Base-by-base conservation (phyloP, 805 yeast species). In the Starmerella apis region DNA sequence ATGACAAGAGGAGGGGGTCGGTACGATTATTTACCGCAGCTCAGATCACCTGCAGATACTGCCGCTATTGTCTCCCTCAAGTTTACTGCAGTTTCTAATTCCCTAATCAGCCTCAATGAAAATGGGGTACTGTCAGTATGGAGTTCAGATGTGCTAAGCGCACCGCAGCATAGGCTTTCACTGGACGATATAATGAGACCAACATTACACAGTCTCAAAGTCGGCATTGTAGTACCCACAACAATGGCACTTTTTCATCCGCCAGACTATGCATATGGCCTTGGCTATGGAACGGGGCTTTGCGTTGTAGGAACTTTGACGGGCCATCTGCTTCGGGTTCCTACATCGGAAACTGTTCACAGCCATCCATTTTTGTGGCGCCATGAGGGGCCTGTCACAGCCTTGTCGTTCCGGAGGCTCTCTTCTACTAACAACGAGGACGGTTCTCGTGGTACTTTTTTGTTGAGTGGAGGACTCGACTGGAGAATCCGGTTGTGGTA, bases 121-220 rank as follows among this genome's bases (percentile, higher is more conserved):
- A 72, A 69, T 43, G 72, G 72, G 6, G 54, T 64, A 1, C 54
- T 69, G 6, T 62, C 71, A 38, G 59, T 63, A 0, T 69, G 73
- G 73, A 50, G 64, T 2, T 56, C 66, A 0, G 71, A 69, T 48
- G 50, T 65, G 39, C 56, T 69, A 16, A 65, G 66, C 25, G 57
- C 57, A 31, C 73, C 73, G 2, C 59, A 61, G 56, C 67, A 63
- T 30, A 48, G 54, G 18, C 39, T 65, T 4, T 42, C 51, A 7
- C 60, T 69, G 8, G 57, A 51, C 31, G 53, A 46, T 27, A 24
- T 14, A 9, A 35, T 52, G 33, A 50, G 55, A 13, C 6, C 43
- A 8, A 22, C 36, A 2, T 23, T 48, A 31, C 22, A 43, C 16
- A 28, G 23, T 6, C 30, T 49, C 24, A 33, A 43, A 20, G 18